These are phyloP conservation scores for Acanthamoeba divionensis DNA, from an alignment of 208 protist species.

Conservation along the genomic window DNA sequence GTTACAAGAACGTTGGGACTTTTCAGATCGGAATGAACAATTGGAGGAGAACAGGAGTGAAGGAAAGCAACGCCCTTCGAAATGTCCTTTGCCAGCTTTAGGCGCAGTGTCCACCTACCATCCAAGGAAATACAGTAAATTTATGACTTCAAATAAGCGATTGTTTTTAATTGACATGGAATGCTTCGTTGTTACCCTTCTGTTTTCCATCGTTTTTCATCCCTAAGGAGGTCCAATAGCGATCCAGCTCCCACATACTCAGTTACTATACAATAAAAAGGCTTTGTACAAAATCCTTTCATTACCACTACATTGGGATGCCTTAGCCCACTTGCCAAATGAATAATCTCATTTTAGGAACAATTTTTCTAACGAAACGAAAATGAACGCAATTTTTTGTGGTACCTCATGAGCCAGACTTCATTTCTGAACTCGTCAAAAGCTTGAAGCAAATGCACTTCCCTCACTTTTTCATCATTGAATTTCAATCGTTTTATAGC, in stretches of 20 bases:
- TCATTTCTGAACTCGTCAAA: conserved; percentile 65
- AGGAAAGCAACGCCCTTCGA: conserved; percentile 65
- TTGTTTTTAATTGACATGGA: neutral
- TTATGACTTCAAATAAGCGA: neutral
- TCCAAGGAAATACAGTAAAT: neutral
- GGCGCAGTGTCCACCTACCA: conserved; percentile 38
- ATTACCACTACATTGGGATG: conserved; percentile 60
- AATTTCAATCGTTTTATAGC: conserved; percentile 1
- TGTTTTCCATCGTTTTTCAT: neutral
- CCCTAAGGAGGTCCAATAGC: neutral
- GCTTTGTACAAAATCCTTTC: conserved; percentile 42
- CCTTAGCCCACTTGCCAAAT: neutral
- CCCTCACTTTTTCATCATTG: neutral
- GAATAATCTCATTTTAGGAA: neutral
- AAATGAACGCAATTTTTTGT: neutral
- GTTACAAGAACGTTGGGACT: conserved; percentile 59
- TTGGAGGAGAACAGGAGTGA: conserved; percentile 57
- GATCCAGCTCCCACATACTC: neutral
- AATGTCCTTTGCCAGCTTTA: conserved; percentile 63
- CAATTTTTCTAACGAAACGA: neutral
- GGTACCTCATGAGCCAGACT: conserved; percentile 49
- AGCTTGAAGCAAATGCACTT: neutral
- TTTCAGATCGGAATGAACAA: conserved; percentile 70
- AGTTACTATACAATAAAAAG: conserved; percentile 31
- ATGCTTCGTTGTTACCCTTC: neutral